Evolutionary conservation across 164 flowering plant species (phyloP).

Genomic region (Brasenia schreberi): DNA sequence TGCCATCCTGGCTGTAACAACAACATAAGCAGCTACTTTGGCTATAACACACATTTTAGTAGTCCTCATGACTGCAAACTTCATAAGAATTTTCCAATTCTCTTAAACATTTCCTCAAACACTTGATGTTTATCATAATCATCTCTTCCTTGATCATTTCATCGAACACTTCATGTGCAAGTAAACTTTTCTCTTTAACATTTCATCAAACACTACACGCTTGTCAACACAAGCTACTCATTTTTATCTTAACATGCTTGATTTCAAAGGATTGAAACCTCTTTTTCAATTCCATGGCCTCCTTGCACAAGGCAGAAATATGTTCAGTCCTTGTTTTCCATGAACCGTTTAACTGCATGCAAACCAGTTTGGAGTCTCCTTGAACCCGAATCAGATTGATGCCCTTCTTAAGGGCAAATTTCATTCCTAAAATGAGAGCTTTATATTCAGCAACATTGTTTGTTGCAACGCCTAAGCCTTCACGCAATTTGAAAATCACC

Average conservation of each 20-base stretch:
- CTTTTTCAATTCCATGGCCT: background rate
- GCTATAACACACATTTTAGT: no score
- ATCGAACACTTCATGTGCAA: no score
- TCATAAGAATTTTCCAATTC: no score
- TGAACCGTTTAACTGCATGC: constrained; percentile 32
- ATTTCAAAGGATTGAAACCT: background rate
- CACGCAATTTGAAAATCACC: constrained; percentile 58
- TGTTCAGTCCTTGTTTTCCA: background rate
- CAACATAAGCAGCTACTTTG: no score
- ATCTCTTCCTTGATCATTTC: no score
- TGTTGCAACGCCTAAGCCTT: constrained; percentile 72
- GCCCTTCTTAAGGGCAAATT: constrained; percentile 59
- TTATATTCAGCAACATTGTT: constrained; percentile 76
- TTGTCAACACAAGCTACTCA: no score
- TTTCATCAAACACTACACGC: no score
- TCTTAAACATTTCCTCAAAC: no score
- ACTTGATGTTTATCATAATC: no score
- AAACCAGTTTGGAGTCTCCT: constrained; percentile 86
- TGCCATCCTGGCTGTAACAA: no score
- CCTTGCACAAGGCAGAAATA: background rate
- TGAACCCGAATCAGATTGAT: constrained; percentile 40
- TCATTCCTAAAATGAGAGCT: constrained; percentile 62
- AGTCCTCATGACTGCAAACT: no score
- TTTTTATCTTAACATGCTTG: background rate
- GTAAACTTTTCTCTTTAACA: no score